These are phyloP conservation scores for Russula olivacea DNA, from an alignment of 768 basidiomycete species.

Conservation along the genomic window DNA sequence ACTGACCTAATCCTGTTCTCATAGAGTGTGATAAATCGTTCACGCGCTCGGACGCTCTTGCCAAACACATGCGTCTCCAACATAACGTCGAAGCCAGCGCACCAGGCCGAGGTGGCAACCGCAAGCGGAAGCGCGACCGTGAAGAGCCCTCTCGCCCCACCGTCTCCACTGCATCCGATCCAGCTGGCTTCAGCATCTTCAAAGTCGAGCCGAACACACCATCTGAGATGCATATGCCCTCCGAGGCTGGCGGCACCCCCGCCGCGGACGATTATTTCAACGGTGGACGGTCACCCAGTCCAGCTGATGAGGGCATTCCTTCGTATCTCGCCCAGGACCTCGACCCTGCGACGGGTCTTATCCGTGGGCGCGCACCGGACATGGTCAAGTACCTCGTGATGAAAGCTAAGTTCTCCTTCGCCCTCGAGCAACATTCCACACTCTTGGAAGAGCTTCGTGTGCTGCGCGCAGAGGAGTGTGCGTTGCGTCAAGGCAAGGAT, in stretches of 20 bases:
- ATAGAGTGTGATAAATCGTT: slow-evolving; percentile 93
- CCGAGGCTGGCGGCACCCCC: slow-evolving; percentile 12
- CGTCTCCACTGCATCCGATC: slow-evolving; percentile 13
- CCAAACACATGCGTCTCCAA: slow-evolving; percentile 87
- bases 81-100: slow-evolving; percentile 72
- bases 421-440: slow-evolving; percentile 58
- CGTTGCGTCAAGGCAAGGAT: slow-evolving; percentile 29
- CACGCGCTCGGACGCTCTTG: slow-evolving; percentile 89
- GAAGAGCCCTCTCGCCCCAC: slow-evolving; percentile 25
- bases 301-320: slow-evolving; percentile 46
- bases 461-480: slow-evolving; percentile 42
- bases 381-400: slow-evolving; percentile 67
- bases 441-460: slow-evolving; percentile 60
- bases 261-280: slow-evolving; percentile 11
- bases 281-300: slow-evolving; percentile 27
- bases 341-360: slow-evolving; percentile 54
- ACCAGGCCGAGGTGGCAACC: slow-evolving; percentile 62
- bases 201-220: slow-evolving; percentile 22
- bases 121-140: slow-evolving; percentile 59
- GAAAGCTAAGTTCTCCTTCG: slow-evolving; percentile 75
- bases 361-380: slow-evolving; percentile 60
- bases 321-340: slow-evolving; percentile 45
- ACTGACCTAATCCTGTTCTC: neutral
- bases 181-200: slow-evolving; percentile 24
- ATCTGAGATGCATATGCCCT: slow-evolving; percentile 12